phyloP scores from a whole-genome alignment of 495 filamentous ascomycete genomes.

The Annulohypoxylon moriforme region DNA sequence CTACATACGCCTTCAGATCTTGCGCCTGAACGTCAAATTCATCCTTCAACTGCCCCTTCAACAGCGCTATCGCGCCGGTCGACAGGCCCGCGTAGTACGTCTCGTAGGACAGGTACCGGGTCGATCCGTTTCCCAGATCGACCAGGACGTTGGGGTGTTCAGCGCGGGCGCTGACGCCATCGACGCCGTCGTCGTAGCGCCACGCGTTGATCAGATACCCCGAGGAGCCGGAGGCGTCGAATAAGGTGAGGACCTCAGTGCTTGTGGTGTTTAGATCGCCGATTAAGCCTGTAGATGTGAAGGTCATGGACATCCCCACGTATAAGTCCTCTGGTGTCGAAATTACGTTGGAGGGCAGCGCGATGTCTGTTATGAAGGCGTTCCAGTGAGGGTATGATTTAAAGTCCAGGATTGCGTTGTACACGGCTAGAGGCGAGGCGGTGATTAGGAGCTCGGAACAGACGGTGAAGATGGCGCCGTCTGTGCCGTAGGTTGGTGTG shows the following conservation, averaged over 20 bases:
- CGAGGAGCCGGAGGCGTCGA: conserved; percentile 23
- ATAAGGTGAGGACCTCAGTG: conserved; percentile 41
- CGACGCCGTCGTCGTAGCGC: conserved; percentile 41
- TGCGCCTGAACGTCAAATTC: conserved; percentile 37
- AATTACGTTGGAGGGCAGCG: conserved; percentile 42
- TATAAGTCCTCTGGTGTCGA: conserved; percentile 38
- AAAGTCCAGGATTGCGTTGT: conserved; percentile 43
- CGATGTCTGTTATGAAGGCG: conserved; percentile 43
- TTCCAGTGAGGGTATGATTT: conserved; percentile 42
- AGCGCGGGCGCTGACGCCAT: conserved; percentile 26
- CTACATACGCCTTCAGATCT: conserved; percentile 43
- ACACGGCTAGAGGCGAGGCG: conserved; percentile 18
- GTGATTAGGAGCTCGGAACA: conserved; percentile 42
- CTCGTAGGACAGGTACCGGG: conserved; percentile 45
- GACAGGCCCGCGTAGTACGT: conserved; percentile 45
- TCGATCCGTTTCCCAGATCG: conserved; percentile 35
- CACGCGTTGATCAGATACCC: conserved; percentile 28
- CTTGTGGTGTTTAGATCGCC: conserved; percentile 44
- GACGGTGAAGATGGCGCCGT: conserved; percentile 45
- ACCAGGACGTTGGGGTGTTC: conserved; percentile 39
- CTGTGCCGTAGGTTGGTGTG: conserved; percentile 46
- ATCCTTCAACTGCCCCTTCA: conserved; percentile 30
- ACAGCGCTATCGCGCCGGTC: conserved; percentile 29
- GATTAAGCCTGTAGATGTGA: conserved; percentile 42
- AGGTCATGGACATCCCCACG: conserved; percentile 45